Evolutionary conservation across 805 yeast species (phyloP), one percentile per base, ranked within the genome.

Genomic region (Zygosaccharomyces kombuchaensis): DNA sequence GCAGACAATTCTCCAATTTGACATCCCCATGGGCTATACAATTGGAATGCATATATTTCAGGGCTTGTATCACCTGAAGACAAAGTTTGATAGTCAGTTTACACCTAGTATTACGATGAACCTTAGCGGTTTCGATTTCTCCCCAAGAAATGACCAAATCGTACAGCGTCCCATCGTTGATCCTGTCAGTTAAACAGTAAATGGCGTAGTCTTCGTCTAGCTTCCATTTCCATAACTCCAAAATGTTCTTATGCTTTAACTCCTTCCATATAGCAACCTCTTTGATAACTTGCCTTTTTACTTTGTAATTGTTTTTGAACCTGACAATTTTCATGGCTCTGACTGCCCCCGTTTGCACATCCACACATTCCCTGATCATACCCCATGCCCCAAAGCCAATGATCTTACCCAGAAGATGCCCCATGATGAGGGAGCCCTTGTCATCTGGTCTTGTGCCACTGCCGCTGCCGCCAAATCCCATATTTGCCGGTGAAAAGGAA

Each of bases 321-420:
- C 77, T 74, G 6, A 79, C 76, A 35, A 78, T 74, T 60, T 85
- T 85, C 52, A 84, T 78, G 0, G 93, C 95, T 50, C 68, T 54
- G 10, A 71, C 69, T n/a, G 54, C 50, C 3, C 63, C 59, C 13
- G 62, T 62, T 14, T 55, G 35, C 12, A 62, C 62, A 35, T 65
- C 66, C 6, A 35, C 63, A 51, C 91, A 85, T 60, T 85, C 91
- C 47, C 95, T 70, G 9, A 89, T 83, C 23, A 82, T 75, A 9
- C 96, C 95, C 84, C 93, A 90, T 0, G 96, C 95, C 10, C 97
- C 96, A 60, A 78, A 79, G 1, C 96, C 96, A 50, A 88, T 82
- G 9, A 83, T 75, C 54, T 80, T 80, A 1, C 95, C 96, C 25
- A 89, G 60, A 26, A 66, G 73, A 53, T 80, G 79, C 12, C 78